Evolutionary conservation across 768 basidiomycete species (phyloP), one percentile per base, ranked within the genome.

Genomic region (Trametes elegans): DNA sequence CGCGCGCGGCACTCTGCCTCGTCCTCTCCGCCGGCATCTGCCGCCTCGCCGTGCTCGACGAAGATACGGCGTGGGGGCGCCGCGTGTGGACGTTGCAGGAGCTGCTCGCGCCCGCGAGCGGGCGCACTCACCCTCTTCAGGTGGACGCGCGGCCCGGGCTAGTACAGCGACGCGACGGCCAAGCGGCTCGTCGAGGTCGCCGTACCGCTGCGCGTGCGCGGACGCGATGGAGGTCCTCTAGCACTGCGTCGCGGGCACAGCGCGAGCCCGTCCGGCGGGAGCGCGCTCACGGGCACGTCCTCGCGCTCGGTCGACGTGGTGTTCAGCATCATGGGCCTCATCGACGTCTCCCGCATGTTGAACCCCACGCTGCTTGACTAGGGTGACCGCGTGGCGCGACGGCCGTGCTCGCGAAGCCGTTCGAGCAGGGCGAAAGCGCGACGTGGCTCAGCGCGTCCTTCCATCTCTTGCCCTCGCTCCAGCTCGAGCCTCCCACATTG

Each of bases 1-100:
- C n/a, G n/a, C 54, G 53, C 41, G 41, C 31, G 19, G 19, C n/a
- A n/a, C n/a, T 43, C 24, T 62, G 55, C 40, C 18, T 64, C 44
- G 57, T 64, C 45, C 49, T 64, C 34, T 59, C 63, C 7, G 61
- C 55, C 14, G 63, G 59, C 14, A 32, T 65, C 7, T 44, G 57
- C 28, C 53, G 64, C 16, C 57, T 65, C 6, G 62, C 49, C 0
- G 27, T 3, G 4, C 36, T 61, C 11, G 49, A 52, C 34, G 63
- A 64, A 27, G 53, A 56, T 13, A 61, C 62, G 13, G 23, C 49
- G 7, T 65, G 64, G 64, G 57, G 55, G 4, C 43, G 47, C 21
- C 62, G 64, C 38, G 55, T 31, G 6, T 65, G 64, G 64, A 65
- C 64, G 21, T 51, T 58, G 21, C 64, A 65, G 52, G 63, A 61